Evolutionary conservation across 768 basidiomycete species (phyloP).

Genomic region (Roridomyces roridus): DNA sequence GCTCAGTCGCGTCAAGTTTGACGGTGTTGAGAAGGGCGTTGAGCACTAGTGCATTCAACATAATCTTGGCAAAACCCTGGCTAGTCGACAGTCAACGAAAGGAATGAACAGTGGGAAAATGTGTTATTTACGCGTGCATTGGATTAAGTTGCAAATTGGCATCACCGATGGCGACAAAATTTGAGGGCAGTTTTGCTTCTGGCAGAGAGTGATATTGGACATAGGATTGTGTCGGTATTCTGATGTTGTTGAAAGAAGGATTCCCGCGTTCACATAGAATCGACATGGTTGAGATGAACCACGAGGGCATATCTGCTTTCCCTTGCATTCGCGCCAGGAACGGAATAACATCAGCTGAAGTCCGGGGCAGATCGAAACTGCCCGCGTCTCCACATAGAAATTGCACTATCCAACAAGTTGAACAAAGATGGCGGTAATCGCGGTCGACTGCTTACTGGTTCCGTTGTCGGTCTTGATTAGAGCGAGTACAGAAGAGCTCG

Average conservation of each 20-base stretch:
- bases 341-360: not conserved
- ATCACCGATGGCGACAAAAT: constrained; percentile 31
- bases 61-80: constrained; percentile 28
- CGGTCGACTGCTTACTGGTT: constrained; percentile 9
- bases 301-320: not conserved
- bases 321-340: constrained; percentile 3
- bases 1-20: not conserved
- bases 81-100: not conserved
- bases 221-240: constrained; percentile 14
- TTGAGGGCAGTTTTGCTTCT: constrained; percentile 20
- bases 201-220: constrained; percentile 25
- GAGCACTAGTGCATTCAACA: constrained; percentile 26
- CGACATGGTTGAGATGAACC: constrained; percentile 10
- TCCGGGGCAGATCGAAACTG: not conserved
- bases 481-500: not conserved
- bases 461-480: constrained; percentile 11
- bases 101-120: not conserved
- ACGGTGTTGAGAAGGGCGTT: constrained; percentile 19
- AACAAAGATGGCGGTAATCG: not conserved
- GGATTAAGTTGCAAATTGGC: constrained; percentile 28
- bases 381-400: not conserved
- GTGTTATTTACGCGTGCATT: constrained; percentile 25
- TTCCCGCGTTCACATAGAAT: constrained; percentile 5
- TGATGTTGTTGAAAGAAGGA: constrained; percentile 6
- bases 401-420: constrained; percentile 7